These are phyloP conservation scores for Escallonia herrerae DNA, from an alignment of 129 eudicot genomes.

Conservation along the genomic window DNA sequence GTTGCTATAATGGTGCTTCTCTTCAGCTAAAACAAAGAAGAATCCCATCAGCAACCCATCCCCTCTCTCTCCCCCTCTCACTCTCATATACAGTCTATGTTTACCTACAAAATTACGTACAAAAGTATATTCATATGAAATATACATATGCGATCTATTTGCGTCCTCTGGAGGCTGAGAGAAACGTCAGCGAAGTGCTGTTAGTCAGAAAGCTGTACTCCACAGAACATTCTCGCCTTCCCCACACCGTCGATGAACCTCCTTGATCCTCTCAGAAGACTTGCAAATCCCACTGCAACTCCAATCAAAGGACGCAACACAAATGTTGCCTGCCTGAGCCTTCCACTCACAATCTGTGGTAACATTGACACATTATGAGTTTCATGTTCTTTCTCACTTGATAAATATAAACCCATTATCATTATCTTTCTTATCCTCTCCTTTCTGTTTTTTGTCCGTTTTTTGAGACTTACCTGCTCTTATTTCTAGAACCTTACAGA, in stretches of 20 bases:
- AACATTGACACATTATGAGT: not conserved
- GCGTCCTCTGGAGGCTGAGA: not conserved
- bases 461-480: too few relatives aligned
- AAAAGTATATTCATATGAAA: not conserved
- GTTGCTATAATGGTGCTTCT: constrained; percentile 25
- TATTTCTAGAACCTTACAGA: too few relatives aligned
- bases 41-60: constrained; percentile 12
- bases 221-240: constrained; percentile 70
- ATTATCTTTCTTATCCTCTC: not conserved
- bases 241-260: constrained; percentile 81
- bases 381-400: not conserved
- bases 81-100: constrained; percentile 16
- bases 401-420: not conserved
- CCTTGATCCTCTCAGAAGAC: constrained; percentile 76
- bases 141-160: not conserved
- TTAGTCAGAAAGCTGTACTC: constrained; percentile 45
- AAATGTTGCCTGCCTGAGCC: constrained; percentile 88
- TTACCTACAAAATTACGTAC: constrained; percentile 6
- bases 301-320: constrained; percentile 94
- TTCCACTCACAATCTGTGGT: constrained; percentile 88
- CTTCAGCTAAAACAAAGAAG: constrained; percentile 32
- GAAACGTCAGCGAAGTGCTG: not conserved
- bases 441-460: not conserved
- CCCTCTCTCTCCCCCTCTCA: constrained; percentile 18
- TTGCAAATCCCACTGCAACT: constrained; percentile 87